Evolutionary conservation across 2,329 filamentous ascomycete species (phyloP), one percentile per base, ranked within the genome.

Genomic region (Huntiella bhutanensis): DNA sequence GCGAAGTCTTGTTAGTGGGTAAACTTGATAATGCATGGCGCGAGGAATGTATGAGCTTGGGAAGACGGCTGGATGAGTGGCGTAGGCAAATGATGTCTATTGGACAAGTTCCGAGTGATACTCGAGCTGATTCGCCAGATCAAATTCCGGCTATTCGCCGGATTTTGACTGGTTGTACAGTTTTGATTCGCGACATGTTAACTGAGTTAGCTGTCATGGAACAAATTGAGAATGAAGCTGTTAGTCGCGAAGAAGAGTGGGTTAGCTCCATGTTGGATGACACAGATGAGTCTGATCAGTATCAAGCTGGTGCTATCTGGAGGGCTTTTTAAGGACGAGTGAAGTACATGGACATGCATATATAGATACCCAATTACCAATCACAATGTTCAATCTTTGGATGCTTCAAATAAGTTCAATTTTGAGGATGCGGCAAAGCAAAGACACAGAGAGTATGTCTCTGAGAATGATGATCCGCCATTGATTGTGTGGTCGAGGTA

Each of bases 151-250:
- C 65, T 49, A 54, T 79, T 46, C 60, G 55, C 16, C 57, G 61
- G 22, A 65, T 75, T 52, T 56, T 80, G 35, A 58, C 57, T 5
- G 66, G 63, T 2, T 72, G 67, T 47, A 57, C 63, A 16, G 55
- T 54, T 12, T 57, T 81, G 39, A 65, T 79, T 10, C 55, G 61
- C 41, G 71, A 68, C 33, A 80, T 80, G 75, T 58, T 77, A 39
- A 63, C 62, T n/a, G 77, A 81, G 61, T 60, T 82, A 51, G 58
- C 58, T n/a, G 50, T 69, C 49, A 81, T 82, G 77, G 66, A 66
- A 47, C 65, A 68, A 54, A 70, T 82, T 47, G 74, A 79, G 59
- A 61, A 60, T 41, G 73, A 75, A 53, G 69, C 73, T 4, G 58
- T 74, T 45, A 60, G 59, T 41, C 63, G 67, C 39, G 77, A 82